Evolutionary conservation across 2,329 filamentous ascomycete genomes (phyloP), one percentile per base, ranked within the genome.

Genomic region (Podosphaera leucotricha): DNA sequence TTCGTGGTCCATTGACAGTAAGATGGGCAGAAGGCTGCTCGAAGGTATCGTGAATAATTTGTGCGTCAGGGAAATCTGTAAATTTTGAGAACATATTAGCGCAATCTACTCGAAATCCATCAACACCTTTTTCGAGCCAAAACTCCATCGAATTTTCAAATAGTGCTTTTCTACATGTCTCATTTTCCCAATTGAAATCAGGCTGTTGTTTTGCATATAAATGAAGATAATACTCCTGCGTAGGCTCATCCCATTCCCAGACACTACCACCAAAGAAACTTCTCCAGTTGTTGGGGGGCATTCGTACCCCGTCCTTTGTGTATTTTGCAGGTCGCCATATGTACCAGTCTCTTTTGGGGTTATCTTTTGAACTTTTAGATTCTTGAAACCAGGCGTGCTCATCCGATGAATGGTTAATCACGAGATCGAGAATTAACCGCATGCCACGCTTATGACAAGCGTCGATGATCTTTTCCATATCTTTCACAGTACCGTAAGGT

Each of bases 131-230:
- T 41, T 80, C 64, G 0, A 87, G 68, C 82, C 82, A 90, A 57
- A 86, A 87, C 26, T 70, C 68, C 69, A 86, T 79, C 3, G 78
- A 67, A 10, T 70, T 68, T 26, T 77, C 66, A 56, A 83, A 80
- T 5, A 84, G 73, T 1, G 78, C 80, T 38, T 71, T 62, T 18
- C 80, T 68, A 0, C 77, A 70, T 15, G 71, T 71, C 0, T 67
- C 66, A 46, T 77, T 80, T 54, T 86, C 79, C 80, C 80, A 90
- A 60, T 90, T 90, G 13, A 90, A 65, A 52, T 90, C 83, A 0
- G 82, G 82, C 57, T 87, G 82, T 50, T 80, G 73, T 3, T 69
- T 69, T 8, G 76, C 74, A 58, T 82, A 90, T 7, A 90, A 66
- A 48, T 78, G 74, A 0, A 86, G 70, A 53, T 82, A 86, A 57